phyloP scores from a whole-genome alignment of 495 filamentous ascomycete species.

The Podospora pseudopauciseta region DNA sequence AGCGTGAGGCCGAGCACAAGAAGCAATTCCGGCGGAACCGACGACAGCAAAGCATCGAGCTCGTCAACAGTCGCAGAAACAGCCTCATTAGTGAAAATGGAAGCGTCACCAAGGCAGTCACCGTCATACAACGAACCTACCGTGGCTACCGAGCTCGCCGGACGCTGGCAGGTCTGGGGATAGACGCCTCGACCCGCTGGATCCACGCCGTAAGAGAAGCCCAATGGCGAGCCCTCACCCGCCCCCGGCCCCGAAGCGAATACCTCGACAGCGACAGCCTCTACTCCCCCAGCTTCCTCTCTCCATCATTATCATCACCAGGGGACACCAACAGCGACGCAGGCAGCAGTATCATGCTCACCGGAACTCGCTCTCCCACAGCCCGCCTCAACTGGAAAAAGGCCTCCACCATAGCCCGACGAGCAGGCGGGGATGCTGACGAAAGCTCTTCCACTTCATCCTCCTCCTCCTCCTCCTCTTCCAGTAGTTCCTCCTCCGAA shows the following conservation, averaged over 20 bases:
- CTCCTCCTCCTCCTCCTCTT: conserved; percentile 18
- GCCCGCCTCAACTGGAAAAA: conserved; percentile 74
- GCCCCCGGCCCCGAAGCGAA: conserved; percentile 41
- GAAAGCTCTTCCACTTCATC: conserved; percentile 27
- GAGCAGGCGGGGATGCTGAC: conserved; percentile 63
- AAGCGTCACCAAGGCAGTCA: conserved; percentile 43
- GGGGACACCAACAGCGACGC: conserved; percentile 1
- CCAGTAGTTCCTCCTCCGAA: conserved; percentile 29
- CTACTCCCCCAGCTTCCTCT: not conserved
- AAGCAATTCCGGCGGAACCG: conserved; percentile 32
- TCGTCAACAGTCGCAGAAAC: conserved; percentile 17
- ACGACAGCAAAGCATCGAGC: conserved; percentile 24
- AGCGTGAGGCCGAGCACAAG: conserved; percentile 44
- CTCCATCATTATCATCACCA: not conserved
- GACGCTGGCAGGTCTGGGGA: conserved; percentile 57
- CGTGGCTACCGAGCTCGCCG: conserved; percentile 67
- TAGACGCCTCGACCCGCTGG: conserved; percentile 69
- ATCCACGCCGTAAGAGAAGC: conserved; percentile 63
- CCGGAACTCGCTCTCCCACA: conserved; percentile 21
- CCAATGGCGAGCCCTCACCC: conserved; percentile 54
- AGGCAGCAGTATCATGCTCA: not conserved
- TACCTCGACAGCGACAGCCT: conserved; percentile 8
- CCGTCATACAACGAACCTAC: conserved; percentile 62
- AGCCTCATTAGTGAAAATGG: conserved; percentile 17
- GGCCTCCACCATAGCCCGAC: conserved; percentile 62